Percentiles rank a stretch among this genome's conserved stretches.
These are phyloP conservation scores for Kwoniella newhampshirensis DNA, from an alignment of 768 basidiomycete species.

Conservation along the genomic window DNA sequence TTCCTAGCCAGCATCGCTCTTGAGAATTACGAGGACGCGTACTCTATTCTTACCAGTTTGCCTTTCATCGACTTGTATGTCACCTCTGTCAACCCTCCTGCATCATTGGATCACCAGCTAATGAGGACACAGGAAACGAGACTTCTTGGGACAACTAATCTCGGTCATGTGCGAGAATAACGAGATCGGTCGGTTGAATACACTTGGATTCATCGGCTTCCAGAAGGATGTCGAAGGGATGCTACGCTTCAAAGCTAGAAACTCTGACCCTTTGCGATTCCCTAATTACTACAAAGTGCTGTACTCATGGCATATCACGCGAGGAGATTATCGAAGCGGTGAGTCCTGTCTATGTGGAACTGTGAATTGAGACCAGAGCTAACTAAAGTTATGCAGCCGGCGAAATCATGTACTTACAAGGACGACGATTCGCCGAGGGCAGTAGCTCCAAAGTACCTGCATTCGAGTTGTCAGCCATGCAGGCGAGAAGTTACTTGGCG, in stretches of 20 bases:
- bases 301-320: slow-evolving; percentile 86
- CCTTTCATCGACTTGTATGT: slow-evolving; percentile 80
- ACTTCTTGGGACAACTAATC: slow-evolving; percentile 76
- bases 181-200: slow-evolving; percentile 72
- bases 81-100: not conserved
- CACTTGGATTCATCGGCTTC: slow-evolving; percentile 80
- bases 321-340: slow-evolving; percentile 92
- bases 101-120: not conserved
- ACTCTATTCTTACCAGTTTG: slow-evolving; percentile 69
- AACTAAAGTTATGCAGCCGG: slow-evolving; percentile 62
- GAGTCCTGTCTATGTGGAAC: slow-evolving; percentile 51
- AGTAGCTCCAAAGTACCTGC: slow-evolving; percentile 39
- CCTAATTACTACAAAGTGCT: slow-evolving; percentile 87
- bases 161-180: slow-evolving; percentile 90
- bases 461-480: slow-evolving; percentile 65
- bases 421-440: slow-evolving; percentile 66
- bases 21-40: slow-evolving; percentile 81
- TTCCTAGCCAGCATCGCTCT: slow-evolving; percentile 74
- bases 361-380: not conserved
- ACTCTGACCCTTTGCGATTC: slow-evolving; percentile 78
- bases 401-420: slow-evolving; percentile 88
- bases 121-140: slow-evolving; percentile 64
- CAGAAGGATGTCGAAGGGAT: slow-evolving; percentile 83
- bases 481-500: slow-evolving; percentile 69
- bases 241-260: slow-evolving; percentile 87